These are phyloP conservation scores for Parietichytrium sp. DNA, from an alignment of 108 stramenopile genomes.

Conservation along the genomic window DNA sequence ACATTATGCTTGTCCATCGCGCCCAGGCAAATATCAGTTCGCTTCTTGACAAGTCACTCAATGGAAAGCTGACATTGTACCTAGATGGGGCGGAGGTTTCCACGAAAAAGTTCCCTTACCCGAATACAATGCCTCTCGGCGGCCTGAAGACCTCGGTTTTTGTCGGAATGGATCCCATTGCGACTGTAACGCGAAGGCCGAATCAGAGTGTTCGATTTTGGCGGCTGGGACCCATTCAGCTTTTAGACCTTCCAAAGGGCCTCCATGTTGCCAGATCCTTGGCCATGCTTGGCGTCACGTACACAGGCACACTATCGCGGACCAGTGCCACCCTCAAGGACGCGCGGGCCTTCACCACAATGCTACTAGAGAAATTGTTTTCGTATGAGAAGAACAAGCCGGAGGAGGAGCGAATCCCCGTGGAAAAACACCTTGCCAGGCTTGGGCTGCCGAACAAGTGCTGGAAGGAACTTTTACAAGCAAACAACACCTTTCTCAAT, in stretches of 20 bases:
- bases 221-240: conserved; percentile 22
- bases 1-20: background rate
- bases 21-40: background rate
- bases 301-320: background rate
- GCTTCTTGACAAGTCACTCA: conserved; percentile 22
- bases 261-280: background rate
- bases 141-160: conserved; percentile 31
- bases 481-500: background rate
- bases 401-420: background rate
- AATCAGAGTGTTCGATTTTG: conserved; percentile 7
- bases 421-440: background rate
- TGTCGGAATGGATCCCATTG: conserved; percentile 8
- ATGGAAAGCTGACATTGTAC: background rate
- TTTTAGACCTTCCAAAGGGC: conserved; percentile 16
- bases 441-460: background rate
- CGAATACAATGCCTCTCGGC: background rate
- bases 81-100: conserved; percentile 9
- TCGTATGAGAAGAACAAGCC: background rate
- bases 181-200: background rate
- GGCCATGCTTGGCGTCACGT: background rate
- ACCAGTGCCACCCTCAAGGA: conserved; percentile 20
- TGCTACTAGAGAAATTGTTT: conserved; percentile 2
- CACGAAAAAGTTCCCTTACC: conserved; percentile 19
- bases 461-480: conserved; percentile 29
- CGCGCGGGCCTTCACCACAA: conserved; percentile 11